These are phyloP conservation scores for Anaeramoeba ignava DNA, from an alignment of 78 protist species.

Conservation along the genomic window DNA sequence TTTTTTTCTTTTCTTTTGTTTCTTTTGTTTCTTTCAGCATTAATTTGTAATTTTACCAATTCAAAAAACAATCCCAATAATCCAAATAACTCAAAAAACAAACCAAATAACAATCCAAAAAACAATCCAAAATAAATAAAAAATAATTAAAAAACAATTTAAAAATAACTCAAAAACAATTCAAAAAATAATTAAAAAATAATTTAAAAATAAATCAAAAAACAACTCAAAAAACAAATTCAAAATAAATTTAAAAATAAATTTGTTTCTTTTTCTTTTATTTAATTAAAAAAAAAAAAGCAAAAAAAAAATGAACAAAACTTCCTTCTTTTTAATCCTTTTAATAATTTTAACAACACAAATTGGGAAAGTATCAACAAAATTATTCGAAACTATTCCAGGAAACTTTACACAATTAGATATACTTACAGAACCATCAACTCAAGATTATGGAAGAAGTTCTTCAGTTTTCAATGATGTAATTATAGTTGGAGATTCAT, in stretches of 20 bases:
- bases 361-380: no score
- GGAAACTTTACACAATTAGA: no score
- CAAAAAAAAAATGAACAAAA: no score
- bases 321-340: no score
- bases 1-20: background rate
- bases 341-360: no score
- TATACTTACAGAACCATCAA: no score
- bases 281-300: background rate
- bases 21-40: constrained; percentile 1
- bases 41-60: constrained; percentile 1
- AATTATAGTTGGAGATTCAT: no score
- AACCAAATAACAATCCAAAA: background rate
- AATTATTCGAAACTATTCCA: no score
- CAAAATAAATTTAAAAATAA: background rate
- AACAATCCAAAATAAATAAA: background rate
- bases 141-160: background rate
- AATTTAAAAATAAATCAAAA: background rate
- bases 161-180: background rate
- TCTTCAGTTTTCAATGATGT: no score
- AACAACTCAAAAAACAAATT: background rate
- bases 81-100: background rate
- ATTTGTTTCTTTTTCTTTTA: background rate
- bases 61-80: background rate
- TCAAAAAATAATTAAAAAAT: background rate
- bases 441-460: no score